Evolutionary conservation across 768 basidiomycete species (phyloP).

Genomic region (Suillus placidus): DNA sequence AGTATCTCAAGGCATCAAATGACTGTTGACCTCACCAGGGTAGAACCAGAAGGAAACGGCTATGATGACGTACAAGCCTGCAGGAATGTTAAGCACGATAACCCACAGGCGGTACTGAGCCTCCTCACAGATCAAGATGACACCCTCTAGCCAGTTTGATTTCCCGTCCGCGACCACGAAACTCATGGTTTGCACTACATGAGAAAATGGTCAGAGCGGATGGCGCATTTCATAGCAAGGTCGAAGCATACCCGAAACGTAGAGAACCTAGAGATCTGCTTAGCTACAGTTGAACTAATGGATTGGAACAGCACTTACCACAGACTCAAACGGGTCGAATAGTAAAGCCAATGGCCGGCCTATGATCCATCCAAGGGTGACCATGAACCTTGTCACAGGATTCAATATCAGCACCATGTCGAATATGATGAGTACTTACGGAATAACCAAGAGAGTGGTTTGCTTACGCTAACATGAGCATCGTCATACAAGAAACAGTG

Average conservation of each 20-base stretch:
- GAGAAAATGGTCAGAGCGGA: slow-evolving; percentile 9
- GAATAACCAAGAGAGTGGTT: slow-evolving; percentile 84
- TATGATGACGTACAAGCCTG: slow-evolving; percentile 72
- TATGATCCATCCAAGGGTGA: slow-evolving; percentile 78
- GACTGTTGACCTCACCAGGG: slow-evolving; percentile 30
- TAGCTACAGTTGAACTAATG: slow-evolving; percentile 7
- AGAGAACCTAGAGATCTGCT: slow-evolving; percentile 33
- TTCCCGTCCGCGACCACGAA: slow-evolving; percentile 81
- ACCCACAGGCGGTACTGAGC: slow-evolving; percentile 1
- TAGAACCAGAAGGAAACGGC: slow-evolving; percentile 72
- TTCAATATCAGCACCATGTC: neutral
- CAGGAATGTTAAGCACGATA: slow-evolving; percentile 12
- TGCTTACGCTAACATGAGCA: slow-evolving; percentile 46
- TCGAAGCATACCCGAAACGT: slow-evolving; percentile 36
- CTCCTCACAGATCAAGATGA: slow-evolving; percentile 65
- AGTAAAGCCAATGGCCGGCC: slow-evolving; percentile 79
- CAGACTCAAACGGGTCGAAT: slow-evolving; percentile 88
- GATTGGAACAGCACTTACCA: slow-evolving; percentile 43
- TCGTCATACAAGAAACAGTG: neutral
- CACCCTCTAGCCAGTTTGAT: slow-evolving; percentile 84
- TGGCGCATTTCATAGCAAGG: slow-evolving; percentile 31
- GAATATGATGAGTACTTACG: slow-evolving; percentile 46
- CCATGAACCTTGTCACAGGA: slow-evolving; percentile 56
- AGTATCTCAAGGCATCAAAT: neutral
- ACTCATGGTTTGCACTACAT: slow-evolving; percentile 77